These are phyloP conservation scores for Xylaria cubensis DNA, from an alignment of 495 filamentous ascomycete species.

Conservation along the genomic window DNA sequence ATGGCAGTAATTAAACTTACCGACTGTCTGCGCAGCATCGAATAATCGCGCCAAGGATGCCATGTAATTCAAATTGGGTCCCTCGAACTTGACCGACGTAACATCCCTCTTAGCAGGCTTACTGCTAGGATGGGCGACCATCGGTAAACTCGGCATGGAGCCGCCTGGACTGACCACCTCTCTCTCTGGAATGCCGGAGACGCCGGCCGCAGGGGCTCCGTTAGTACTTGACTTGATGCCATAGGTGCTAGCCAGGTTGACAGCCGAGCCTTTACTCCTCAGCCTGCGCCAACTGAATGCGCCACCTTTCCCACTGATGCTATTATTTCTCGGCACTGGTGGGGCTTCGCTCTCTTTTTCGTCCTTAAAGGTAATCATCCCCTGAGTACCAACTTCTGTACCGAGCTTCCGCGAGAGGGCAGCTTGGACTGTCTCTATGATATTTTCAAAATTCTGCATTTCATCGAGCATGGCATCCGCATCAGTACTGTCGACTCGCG, in stretches of 20 bases:
- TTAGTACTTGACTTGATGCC: conserved; percentile 48
- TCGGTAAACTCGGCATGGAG: conserved; percentile 76
- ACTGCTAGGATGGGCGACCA: conserved; percentile 72
- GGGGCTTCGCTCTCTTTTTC: conserved; percentile 48
- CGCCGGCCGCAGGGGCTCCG: conserved; percentile 31
- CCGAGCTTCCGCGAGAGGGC: conserved; percentile 83
- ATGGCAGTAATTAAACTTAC: conserved; percentile 59
- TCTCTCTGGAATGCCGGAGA: conserved; percentile 39
- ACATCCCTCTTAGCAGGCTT: conserved; percentile 71
- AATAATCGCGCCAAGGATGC: conserved; percentile 87
- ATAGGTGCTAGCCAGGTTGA: conserved; percentile 54
- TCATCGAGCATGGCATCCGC: conserved; percentile 92
- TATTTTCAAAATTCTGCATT: conserved; percentile 88
- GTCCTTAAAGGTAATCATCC: conserved; percentile 69
- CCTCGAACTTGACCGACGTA: conserved; percentile 70
- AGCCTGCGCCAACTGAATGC: conserved; percentile 83
- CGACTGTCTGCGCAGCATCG: conserved; percentile 91
- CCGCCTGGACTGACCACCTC: conserved; percentile 32
- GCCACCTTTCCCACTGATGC: conserved; percentile 69
- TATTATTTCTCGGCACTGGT: conserved; percentile 59
- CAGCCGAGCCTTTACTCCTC: conserved; percentile 83
- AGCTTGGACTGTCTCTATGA: conserved; percentile 85
- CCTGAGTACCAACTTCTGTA: conserved; percentile 84
- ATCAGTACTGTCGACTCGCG: conserved; percentile 83
- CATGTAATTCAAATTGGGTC: conserved; percentile 91